A percentile compares a stretch with the other conserved stretches of the same genome.
Conservation (phyloP, 192 early-diverging fungal genomes). For the Chytriomyces sp. region DNA sequence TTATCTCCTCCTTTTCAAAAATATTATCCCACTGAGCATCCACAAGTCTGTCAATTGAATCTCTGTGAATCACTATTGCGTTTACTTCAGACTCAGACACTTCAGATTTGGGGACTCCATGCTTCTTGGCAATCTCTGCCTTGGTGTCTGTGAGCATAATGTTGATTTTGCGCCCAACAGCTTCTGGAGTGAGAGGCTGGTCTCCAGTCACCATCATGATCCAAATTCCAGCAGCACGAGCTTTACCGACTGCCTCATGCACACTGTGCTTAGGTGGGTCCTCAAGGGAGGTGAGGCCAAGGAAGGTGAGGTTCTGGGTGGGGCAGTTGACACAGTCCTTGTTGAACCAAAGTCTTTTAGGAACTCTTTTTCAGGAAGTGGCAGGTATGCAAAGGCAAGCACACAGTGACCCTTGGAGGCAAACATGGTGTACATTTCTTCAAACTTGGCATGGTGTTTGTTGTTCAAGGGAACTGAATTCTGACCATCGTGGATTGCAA, state of each 20-base stretch:
- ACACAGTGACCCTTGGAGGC: slow-evolving; percentile 86
- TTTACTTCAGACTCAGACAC: slow-evolving; percentile 62
- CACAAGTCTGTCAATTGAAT: slow-evolving; percentile 70
- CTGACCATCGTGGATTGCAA: slow-evolving; percentile 65
- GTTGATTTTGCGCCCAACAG: slow-evolving; percentile 88
- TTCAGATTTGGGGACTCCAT: slow-evolving; percentile 57
- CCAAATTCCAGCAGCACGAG: slow-evolving; percentile 86
- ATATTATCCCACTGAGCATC: slow-evolving; percentile 83
- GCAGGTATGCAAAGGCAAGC: slow-evolving; percentile 83
- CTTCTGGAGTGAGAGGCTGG: slow-evolving; percentile 91
- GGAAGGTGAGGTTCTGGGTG: slow-evolving; percentile 58
- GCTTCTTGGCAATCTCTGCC: slow-evolving; percentile 71
- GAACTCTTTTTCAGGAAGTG: slow-evolving; percentile 67
- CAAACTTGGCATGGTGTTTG: slow-evolving; percentile 57
- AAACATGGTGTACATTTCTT: slow-evolving; percentile 75
- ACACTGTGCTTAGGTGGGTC: slow-evolving; percentile 97
- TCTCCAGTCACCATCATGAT: slow-evolving; percentile 99
- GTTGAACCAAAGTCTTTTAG: slow-evolving; percentile 72
- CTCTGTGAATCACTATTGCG: slow-evolving; percentile 83
- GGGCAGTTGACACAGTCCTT: slow-evolving; percentile 76
- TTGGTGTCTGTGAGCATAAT: slow-evolving; percentile 85
- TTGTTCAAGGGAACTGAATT: slow-evolving; percentile 59
- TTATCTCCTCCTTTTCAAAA: slow-evolving; percentile 79
- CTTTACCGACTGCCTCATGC: slow-evolving; percentile 87
- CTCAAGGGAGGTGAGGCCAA: slow-evolving; percentile 86